phyloP scores from a whole-genome alignment of 257 asterid genomes.

The Plantago elongata region DNA sequence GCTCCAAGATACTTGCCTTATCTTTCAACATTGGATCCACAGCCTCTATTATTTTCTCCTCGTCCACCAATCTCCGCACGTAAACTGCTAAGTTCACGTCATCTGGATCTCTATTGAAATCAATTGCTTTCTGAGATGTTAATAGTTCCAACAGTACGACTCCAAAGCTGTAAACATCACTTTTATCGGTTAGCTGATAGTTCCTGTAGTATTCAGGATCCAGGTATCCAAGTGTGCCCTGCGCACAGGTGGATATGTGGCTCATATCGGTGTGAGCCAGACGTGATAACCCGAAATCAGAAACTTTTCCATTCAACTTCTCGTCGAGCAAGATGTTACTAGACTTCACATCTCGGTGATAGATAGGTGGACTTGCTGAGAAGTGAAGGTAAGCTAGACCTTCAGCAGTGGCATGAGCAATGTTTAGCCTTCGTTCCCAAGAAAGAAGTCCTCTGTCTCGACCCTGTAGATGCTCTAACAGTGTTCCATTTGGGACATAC shows the following conservation, averaged over 20 bases:
- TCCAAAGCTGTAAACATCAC: conserved; percentile 91
- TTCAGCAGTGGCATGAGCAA: conserved; percentile 81
- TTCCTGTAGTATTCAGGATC: conserved; percentile 91
- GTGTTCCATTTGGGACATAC: conserved; percentile 59
- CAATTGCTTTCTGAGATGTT: conserved; percentile 87
- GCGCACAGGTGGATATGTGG: conserved; percentile 90
- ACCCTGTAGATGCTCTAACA: conserved; percentile 52
- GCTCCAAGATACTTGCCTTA: conserved; percentile 49
- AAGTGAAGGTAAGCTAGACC: conserved; percentile 86
- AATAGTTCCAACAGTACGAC: conserved; percentile 77
- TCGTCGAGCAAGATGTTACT: conserved; percentile 80
- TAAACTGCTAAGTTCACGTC: conserved; percentile 87
- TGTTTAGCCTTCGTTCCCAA: conserved; percentile 49
- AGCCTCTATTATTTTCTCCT: conserved; percentile 68
- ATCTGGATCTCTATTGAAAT: conserved; percentile 56
- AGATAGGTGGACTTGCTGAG: conserved; percentile 81
- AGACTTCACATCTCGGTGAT: conserved; percentile 88
- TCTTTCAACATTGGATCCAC: conserved; percentile 69
- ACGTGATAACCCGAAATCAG: conserved; percentile 84
- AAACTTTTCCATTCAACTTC: conserved; percentile 63
- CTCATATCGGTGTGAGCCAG: conserved; percentile 81
- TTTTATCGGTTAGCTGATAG: conserved; percentile 82
- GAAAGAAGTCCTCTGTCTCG: conserved; percentile 29
- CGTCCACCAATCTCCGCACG: conserved; percentile 67
- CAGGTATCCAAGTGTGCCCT: conserved; percentile 89